Conservation (phyloP, 169 alveolate genomes). For the Plasmodium relictum region DNA sequence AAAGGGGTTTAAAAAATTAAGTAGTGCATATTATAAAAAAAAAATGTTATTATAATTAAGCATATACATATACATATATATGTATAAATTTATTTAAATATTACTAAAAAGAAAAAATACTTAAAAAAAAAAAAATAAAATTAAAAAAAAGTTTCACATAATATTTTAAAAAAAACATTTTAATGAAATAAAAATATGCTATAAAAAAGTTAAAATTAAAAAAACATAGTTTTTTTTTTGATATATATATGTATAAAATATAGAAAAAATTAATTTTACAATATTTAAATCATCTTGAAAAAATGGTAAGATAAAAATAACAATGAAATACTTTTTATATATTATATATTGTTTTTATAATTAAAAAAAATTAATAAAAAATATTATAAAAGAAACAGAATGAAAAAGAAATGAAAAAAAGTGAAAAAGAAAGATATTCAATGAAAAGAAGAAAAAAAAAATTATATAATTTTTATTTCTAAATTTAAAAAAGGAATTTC, state of each 20-base stretch:
- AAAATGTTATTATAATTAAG: not conserved
- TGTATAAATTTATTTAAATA: not conserved
- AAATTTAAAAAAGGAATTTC: not conserved
- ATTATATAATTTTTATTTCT: not conserved
- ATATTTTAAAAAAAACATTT: not conserved
- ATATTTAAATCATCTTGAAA: not conserved
- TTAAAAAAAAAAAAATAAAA: not conserved
- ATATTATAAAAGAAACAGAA: not conserved
- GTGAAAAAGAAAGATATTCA: not conserved
- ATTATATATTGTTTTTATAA: slow-evolving; percentile 4
- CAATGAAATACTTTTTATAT: not conserved
- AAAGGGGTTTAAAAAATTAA: not conserved
- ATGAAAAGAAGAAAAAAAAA: not conserved
- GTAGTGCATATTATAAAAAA: not conserved
- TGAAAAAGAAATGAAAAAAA: not conserved
- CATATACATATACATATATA: not conserved
- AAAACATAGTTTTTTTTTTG: not conserved
- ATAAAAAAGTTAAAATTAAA: not conserved
- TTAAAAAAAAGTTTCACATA: not conserved
- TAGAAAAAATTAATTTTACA: not conserved
- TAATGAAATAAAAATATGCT: not conserved
- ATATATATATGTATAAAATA: not conserved
- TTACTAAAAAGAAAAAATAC: not conserved
- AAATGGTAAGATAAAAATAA: slow-evolving; percentile 3
- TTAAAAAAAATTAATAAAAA: not conserved